A percentile compares a stretch with the other conserved stretches of the same genome.
Evolutionary conservation across 441 rosid genomes (phyloP).

Genomic region (Gossypium davidsonii): DNA sequence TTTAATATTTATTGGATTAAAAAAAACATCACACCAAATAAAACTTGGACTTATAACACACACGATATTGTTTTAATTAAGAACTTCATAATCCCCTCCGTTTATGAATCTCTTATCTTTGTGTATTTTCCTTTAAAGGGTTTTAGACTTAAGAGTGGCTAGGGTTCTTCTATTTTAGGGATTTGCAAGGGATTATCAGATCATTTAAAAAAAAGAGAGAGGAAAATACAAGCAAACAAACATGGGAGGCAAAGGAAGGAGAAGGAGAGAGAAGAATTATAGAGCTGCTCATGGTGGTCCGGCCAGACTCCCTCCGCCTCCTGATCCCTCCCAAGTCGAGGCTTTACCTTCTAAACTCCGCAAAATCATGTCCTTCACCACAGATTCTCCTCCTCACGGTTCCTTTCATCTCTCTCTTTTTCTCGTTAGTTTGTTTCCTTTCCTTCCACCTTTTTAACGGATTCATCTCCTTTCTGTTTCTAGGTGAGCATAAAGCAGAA

Average conservation of each 20-base stretch:
- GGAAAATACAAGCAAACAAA: neutral
- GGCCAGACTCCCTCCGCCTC: slow-evolving; percentile 70
- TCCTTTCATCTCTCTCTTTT: neutral
- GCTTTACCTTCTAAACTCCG: slow-evolving; percentile 82
- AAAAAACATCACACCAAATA: no score
- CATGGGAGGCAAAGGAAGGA: slow-evolving; percentile 82
- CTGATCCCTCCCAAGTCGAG: slow-evolving; percentile 59
- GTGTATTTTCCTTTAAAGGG: no score
- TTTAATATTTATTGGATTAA: no score
- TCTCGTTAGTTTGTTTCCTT: neutral
- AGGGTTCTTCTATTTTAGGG: no score
- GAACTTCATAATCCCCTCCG: no score
- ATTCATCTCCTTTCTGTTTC: neutral
- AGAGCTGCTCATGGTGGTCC: slow-evolving; percentile 69
- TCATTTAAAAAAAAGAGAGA: no score
- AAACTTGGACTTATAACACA: no score
- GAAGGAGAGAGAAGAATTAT: slow-evolving; percentile 78
- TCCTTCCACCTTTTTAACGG: slow-evolving; percentile 1
- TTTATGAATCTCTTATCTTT: no score
- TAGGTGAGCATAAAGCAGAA: slow-evolving; percentile 26
- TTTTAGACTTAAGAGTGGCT: no score
- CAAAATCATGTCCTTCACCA: slow-evolving; percentile 49
- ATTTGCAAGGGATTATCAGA: neutral
- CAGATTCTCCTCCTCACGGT: slow-evolving; percentile 23
- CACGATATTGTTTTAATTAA: no score